Percentiles rank a stretch among this genome's conserved stretches.
Conservation (phyloP, 202 grass and related monocot species). For the Elaeis oleifera region DNA sequence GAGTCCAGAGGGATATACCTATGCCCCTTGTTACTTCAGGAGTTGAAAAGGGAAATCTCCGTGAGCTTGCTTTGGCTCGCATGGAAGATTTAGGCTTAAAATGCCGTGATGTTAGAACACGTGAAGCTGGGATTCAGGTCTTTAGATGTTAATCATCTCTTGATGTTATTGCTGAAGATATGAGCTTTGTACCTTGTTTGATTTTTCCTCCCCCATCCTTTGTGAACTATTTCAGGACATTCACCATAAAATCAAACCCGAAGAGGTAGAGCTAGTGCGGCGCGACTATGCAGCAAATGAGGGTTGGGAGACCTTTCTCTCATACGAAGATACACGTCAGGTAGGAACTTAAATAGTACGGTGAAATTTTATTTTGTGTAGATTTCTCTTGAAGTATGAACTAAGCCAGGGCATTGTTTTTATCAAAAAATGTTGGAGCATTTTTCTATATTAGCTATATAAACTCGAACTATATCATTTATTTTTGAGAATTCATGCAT, state of each 20-base stretch:
- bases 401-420: too few species aligned
- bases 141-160: slow-evolving; percentile 3
- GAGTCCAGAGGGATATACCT: slow-evolving; percentile 96
- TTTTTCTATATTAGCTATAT: too few species aligned
- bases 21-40: slow-evolving; percentile 99
- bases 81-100: slow-evolving; percentile 96
- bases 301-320: slow-evolving; percentile 97
- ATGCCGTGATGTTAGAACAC: slow-evolving; percentile 94
- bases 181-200: too few species aligned
- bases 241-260: slow-evolving; percentile 90
- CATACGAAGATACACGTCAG: slow-evolving; percentile 95
- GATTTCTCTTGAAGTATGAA: too few species aligned
- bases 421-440: too few species aligned
- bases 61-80: slow-evolving; percentile 89
- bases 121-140: slow-evolving; percentile 97
- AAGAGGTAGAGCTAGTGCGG: slow-evolving; percentile 85
- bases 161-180: too few species aligned
- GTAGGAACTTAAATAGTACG: slow-evolving; percentile 18
- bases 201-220: slow-evolving; percentile 7
- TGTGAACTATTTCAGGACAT: slow-evolving; percentile 51
- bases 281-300: slow-evolving; percentile 99
- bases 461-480: too few species aligned
- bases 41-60: slow-evolving; percentile 96
- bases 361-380: too few species aligned
- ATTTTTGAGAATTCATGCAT: too few species aligned